Evolutionary conservation across 768 basidiomycete species (phyloP), one percentile per base, ranked within the genome.

Genomic region (Termitomyces sp.): DNA sequence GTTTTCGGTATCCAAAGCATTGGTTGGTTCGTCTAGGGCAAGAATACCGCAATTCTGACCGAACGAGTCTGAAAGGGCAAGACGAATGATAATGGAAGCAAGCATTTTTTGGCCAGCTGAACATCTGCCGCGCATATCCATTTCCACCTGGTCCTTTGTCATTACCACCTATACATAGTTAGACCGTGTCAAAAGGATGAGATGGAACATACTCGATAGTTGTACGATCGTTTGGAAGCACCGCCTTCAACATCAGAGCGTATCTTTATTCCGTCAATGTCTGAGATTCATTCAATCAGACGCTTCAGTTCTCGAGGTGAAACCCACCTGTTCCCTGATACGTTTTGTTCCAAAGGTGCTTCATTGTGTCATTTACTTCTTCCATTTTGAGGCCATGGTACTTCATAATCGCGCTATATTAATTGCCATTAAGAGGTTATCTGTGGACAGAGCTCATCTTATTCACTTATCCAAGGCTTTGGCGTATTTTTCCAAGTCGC

Each of bases 61-160:
- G 67, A 99, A 98, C 2, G 94, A 96, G 69, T 99, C 97, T 6
- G 96, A 96, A 30, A 99, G 80, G 4, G 97, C 97, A 37, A 99
- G 85, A 6, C 97, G 87, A 67, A 99, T 98, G 73, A 98, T 93
- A 72, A 98, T 98, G 22, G 93, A 95, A 11, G 96, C 97, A 59
- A 99, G 77, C 83, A 98, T 98, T 76, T 99, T 99, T 75, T 99
- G 97, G 0, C 97, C 97, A 1, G 97, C 97, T 16, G 92, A 95
- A 74, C 97, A 99, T 62, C 97, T 86, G 27, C 97, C 97, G 58
- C 97, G 87, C 97, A 99, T 99, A 73, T 98, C 97, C 91, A 99
- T 95, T 73, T 98, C 96, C 7, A 98, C 95, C 67, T 95, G 91
- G 70, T 98, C 95, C 76, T 99, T 99, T 54, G 90, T 93, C 96